These are phyloP conservation scores for Stylosanthes scabra DNA, from an alignment of 331 rosid genomes.

Conservation along the genomic window DNA sequence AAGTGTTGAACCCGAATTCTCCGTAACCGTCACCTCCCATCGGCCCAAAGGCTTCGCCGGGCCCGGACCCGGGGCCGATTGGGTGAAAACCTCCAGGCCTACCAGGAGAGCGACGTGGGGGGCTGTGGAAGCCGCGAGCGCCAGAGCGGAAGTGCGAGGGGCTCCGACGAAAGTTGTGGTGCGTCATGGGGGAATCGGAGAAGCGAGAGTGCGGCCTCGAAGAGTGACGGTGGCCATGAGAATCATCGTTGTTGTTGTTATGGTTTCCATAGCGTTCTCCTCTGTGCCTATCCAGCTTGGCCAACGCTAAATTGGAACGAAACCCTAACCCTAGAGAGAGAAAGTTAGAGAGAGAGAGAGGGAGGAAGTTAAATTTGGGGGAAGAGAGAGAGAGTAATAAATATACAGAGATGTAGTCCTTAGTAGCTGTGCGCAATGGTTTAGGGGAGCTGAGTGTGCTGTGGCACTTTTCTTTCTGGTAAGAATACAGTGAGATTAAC, in stretches of 20 bases:
- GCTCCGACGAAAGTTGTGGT: constrained; percentile 53
- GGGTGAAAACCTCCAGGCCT: constrained; percentile 55
- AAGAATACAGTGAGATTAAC: not conserved
- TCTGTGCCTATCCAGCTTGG: constrained; percentile 94
- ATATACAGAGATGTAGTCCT: too few species aligned
- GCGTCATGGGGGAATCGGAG: constrained; percentile 65
- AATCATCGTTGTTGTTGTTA: constrained; percentile 39
- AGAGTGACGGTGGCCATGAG: constrained; percentile 57
- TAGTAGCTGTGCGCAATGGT: not conserved
- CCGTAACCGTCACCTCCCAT: constrained; percentile 48
- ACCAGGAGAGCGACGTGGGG: constrained; percentile 47
- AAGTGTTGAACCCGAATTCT: constrained; percentile 55
- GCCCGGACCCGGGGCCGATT: constrained; percentile 3
- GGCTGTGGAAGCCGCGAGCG: constrained; percentile 48
- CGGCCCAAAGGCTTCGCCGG: constrained; percentile 31
- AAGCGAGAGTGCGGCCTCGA: constrained; percentile 62
- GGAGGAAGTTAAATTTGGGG: not conserved
- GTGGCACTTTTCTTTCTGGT: constrained; percentile 6
- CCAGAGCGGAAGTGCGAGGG: constrained; percentile 55
- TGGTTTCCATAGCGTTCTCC: constrained; percentile 74
- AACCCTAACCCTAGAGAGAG: constrained; percentile 46
- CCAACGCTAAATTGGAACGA: constrained; percentile 39
- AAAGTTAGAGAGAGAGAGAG: constrained; percentile 11
- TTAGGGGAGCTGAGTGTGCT: not conserved
- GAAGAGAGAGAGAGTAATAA: not conserved